Base-by-base conservation (phyloP, 2,329 filamentous ascomycete genomes). In the Lizonia empirigonia region DNA sequence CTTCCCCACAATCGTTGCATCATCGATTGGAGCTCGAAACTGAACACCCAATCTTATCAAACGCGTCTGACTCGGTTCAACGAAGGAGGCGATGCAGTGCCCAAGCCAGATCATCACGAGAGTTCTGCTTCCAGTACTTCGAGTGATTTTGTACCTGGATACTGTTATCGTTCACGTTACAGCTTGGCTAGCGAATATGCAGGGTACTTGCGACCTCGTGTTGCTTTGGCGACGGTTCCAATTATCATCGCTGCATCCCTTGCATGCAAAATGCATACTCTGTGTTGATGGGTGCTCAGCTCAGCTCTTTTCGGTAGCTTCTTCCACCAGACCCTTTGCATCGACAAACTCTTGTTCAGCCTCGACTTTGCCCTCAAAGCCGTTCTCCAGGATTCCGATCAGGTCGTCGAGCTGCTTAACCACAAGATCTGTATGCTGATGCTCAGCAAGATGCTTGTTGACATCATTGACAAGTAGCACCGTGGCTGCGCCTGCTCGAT, bases 401-500 rank as follows among this genome's bases (percentile, higher is more conserved):
- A 96, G 73, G 53, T 96, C 90, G 68, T 95, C 90, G 53, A 96
- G 70, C 67, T 64, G 55, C 42, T 75, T 71, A 42, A 96, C 87
- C 9, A 85, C 86, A 36, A 93, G 65, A 72, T 95, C 90, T 0
- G 90, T 95, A 70, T 91, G 84, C 58, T 85, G 82, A 68, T 95
- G 89, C 19, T 83, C 78, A 7, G 80, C 83, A 50, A 96, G 70
- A 58, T 87, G 80, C 47, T 72, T 73, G 68, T 96, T 96, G n/a
- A 82, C 86, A n/a, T 90, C 85, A 65, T 95, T 95, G 13, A 88
- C 81, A 35, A 99, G 78, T 68, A 97, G 69, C n/a, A 97, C 91
- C 0, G 94, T 97, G 26, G 91, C 89, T 1, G 92, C 90, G 1
- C 93, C 93, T 0, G 93, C 93, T 44, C 80, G 80, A 53, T 87